Evolutionary conservation across 441 rosid genomes (phyloP), one percentile per base, ranked within the genome.

Genomic region (Corymbia citriodora): DNA sequence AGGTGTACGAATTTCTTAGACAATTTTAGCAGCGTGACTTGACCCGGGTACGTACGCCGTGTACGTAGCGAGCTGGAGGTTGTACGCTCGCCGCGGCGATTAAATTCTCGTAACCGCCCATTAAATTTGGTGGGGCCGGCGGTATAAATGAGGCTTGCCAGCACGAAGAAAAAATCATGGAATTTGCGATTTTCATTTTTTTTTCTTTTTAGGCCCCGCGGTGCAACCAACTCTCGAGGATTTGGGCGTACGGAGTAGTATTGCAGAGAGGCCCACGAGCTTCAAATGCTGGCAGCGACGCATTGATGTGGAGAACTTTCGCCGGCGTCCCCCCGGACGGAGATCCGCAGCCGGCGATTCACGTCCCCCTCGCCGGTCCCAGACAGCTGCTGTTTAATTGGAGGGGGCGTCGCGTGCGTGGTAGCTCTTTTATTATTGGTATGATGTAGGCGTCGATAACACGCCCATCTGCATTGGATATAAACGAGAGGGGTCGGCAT

Each of bases 91-190:
- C 7, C 33, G 7, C 70, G 29, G 49, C 49, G 8, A 19, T 19
- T 40, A 10, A 72, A 72, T 18, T 10, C 82, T 19, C 15, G 14
- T 19, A 72, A 72, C 82, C 9, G 49, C 27, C 49, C 82, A 3
- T 19, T 72, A 1, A 19, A 40, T 19, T 1, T 36, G 49, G 49
- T 72, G 49, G 82, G 23, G 49, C 82, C 27, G 15, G 49, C 82
- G 13, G 49, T 72, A 3, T 11, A 5, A 2, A 72, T 72, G 49
- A 27, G 49, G 27, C 2, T 6, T 21, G 74, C 4, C 13, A 16
- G 8, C 74, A 0, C 8, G 2, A 7, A 16, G 15, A 31, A 8
- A 2, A 31, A 4, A 31, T 68, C 0, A 0, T 8, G 74, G 74
- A 68, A 31, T 68, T n/a, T 63, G 70, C 70, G 9, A 29, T 27